A percentile compares a stretch with the other conserved stretches of the same genome.
These are phyloP conservation scores for Boletus bicolor DNA, from an alignment of 768 basidiomycete genomes.

Conservation along the genomic window DNA sequence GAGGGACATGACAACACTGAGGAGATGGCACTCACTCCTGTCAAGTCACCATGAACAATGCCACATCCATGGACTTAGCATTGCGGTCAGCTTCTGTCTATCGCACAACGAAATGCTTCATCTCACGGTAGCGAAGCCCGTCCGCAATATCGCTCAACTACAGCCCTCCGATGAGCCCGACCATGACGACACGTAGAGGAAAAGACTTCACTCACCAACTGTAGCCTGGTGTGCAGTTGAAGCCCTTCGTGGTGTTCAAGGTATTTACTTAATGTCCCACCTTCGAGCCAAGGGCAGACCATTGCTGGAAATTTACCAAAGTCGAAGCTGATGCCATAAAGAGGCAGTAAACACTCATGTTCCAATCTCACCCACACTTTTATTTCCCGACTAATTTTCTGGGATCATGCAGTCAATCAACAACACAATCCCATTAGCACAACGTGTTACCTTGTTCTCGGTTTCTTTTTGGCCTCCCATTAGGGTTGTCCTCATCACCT, in stretches of 20 bases:
- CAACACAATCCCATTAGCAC: background rate
- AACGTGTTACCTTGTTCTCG: conserved; percentile 11
- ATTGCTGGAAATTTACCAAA: conserved; percentile 32
- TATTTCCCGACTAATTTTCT: conserved; percentile 18
- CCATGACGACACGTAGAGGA: background rate
- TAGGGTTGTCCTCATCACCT: conserved; percentile 24
- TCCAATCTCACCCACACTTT: conserved; percentile 27
- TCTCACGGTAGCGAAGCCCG: conserved; percentile 24
- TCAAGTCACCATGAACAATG: conserved; percentile 45
- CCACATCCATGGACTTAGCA: conserved; percentile 18
- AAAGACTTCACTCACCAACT: conserved; percentile 14
- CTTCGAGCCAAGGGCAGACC: conserved; percentile 36
- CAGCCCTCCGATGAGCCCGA: background rate
- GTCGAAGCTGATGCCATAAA: conserved; percentile 27
- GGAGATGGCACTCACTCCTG: conserved; percentile 32
- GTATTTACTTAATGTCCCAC: conserved; percentile 26
- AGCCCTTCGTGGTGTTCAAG: conserved; percentile 17
- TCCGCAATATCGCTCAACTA: conserved; percentile 19
- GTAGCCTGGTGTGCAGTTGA: background rate
- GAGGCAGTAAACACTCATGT: conserved; percentile 28
- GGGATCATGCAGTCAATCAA: background rate
- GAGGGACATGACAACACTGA: background rate
- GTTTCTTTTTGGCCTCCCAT: conserved; percentile 1
- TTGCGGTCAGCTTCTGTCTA: background rate
- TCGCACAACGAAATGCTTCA: background rate